phyloP scores from a whole-genome alignment of 1,284 basidiomycete species.

The Rhizoctonia solani region DNA sequence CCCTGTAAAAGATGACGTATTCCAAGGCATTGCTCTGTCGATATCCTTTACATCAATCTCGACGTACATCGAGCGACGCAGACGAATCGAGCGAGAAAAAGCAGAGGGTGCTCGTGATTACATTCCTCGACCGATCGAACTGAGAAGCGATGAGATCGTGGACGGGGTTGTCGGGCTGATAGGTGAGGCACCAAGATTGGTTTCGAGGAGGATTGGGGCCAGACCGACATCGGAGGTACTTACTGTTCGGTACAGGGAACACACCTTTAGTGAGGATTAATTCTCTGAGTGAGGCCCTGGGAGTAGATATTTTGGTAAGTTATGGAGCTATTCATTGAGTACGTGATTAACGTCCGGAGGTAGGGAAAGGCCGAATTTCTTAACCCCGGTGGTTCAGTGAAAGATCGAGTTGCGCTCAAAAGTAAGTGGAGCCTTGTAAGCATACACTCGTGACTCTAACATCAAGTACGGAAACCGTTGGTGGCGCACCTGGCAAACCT shows the following conservation, averaged over 20 bases:
- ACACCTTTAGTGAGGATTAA: conserved; percentile 93
- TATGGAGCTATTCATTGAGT: neutral
- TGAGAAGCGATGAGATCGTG: conserved; percentile 56
- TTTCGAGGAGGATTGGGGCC: no score
- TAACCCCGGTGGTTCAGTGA: conserved; percentile 97
- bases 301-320: conserved; percentile 82
- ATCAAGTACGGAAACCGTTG: no score
- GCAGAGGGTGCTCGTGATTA: conserved; percentile 21
- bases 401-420: conserved; percentile 92
- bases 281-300: conserved; percentile 85
- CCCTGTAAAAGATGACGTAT: neutral
- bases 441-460: neutral
- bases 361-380: conserved; percentile 94
- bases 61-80: conserved; percentile 16
- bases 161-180: conserved; percentile 81
- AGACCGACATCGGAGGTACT: no score
- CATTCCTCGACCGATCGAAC: conserved; percentile 24
- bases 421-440: conserved; percentile 56
- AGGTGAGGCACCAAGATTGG: no score
- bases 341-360: neutral
- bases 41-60: conserved; percentile 33
- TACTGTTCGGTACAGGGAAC: conserved; percentile 63
- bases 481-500: no score
- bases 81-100: conserved; percentile 19
- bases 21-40: conserved; percentile 33